Conservation (phyloP, 306 rosid genomes). For the Prunus armeniaca region DNA sequence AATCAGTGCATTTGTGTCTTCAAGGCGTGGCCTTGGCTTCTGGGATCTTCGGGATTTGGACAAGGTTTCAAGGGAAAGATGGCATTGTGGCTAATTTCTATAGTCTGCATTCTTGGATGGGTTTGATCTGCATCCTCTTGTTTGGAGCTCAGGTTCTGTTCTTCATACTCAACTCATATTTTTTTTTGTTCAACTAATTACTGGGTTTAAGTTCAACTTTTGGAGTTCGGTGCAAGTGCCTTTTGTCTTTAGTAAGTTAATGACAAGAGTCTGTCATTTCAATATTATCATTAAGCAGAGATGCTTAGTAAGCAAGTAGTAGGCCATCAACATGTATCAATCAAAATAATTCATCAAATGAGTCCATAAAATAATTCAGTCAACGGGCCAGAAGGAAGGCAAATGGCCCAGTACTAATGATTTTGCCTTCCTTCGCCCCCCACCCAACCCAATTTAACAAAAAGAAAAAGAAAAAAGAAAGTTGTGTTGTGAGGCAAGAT, state of each 20-base stretch:
- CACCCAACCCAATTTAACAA: too few relatives aligned
- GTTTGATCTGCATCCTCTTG: slow-evolving; percentile 60
- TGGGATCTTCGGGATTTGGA: slow-evolving; percentile 87
- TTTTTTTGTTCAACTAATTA: background rate
- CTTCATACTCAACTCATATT: background rate
- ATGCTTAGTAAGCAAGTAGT: background rate
- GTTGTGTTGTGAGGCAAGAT: too few relatives aligned
- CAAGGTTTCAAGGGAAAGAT: slow-evolving; percentile 55
- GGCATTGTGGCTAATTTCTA: slow-evolving; percentile 83
- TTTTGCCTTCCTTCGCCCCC: background rate
- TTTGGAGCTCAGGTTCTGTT: slow-evolving; percentile 70
- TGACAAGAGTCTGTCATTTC: slow-evolving; percentile 11
- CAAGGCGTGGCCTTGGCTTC: slow-evolving; percentile 80
- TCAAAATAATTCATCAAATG: slow-evolving; percentile 2
- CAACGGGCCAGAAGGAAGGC: background rate
- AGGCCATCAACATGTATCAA: background rate
- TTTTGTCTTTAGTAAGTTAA: background rate
- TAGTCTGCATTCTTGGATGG: slow-evolving; percentile 97
- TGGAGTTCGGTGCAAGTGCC: background rate
- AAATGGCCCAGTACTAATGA: background rate
- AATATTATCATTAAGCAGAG: background rate
- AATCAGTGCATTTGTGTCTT: slow-evolving; percentile 75
- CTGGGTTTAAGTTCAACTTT: background rate
- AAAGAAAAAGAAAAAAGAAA: background rate
- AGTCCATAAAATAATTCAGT: background rate